phyloP scores from a whole-genome alignment of 371 early-diverging fungal species.

The Mucor racemosus region DNA sequence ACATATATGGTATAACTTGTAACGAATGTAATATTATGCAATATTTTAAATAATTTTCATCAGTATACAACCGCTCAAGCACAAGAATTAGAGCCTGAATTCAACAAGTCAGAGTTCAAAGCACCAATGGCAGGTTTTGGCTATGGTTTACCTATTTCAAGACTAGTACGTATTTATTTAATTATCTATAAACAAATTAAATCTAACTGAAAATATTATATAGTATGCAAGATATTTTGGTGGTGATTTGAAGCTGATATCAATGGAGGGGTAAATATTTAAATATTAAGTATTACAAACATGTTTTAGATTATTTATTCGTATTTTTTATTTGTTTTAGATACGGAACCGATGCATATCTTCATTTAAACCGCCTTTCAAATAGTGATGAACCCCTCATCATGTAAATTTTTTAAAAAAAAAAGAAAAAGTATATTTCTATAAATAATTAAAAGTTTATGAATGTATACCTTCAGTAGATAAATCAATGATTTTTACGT shows the following conservation, averaged over 20 bases:
- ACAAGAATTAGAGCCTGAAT: conserved; percentile 85
- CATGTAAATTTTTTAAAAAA: conserved; percentile 32
- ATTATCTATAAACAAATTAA: too few relatives aligned
- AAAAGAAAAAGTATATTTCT: too few relatives aligned
- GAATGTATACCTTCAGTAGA: too few relatives aligned
- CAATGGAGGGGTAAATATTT: conserved; percentile 93
- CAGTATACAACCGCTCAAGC: conserved; percentile 93
- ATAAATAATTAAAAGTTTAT: too few relatives aligned
- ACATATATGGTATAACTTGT: conserved; percentile 80
- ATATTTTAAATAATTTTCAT: background rate
- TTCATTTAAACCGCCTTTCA: conserved; percentile 90
- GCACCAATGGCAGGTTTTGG: conserved; percentile 99
- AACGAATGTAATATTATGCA: too few relatives aligned
- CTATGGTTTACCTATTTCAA: conserved; percentile 88
- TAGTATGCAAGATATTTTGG: conserved; percentile 95
- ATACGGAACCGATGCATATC: conserved; percentile 94
- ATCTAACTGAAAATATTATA: background rate
- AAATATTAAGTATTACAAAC: background rate
- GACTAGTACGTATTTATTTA: conserved; percentile 15
- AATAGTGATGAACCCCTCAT: conserved; percentile 91
- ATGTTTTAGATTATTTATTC: background rate
- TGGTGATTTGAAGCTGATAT: conserved; percentile 91
- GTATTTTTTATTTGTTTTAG: conserved; percentile 32
- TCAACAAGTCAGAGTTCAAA: conserved; percentile 86
- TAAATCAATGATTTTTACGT: too few relatives aligned